Evolutionary conservation across 148 eudicot species (phyloP).

Genomic region (Rhododendron henanense): DNA sequence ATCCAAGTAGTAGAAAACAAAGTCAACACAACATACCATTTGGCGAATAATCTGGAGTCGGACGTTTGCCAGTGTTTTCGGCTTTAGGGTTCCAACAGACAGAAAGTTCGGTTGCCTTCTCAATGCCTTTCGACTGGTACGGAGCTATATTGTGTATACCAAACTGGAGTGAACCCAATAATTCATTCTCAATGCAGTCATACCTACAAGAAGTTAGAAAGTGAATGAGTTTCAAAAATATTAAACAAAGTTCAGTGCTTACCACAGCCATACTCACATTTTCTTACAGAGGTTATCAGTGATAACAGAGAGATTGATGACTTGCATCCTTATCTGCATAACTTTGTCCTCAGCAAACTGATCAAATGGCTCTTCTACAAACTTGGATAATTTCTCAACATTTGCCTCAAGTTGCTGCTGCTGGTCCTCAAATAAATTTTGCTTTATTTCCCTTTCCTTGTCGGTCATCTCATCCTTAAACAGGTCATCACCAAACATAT

Average conservation of each 20-base stretch:
- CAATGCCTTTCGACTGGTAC: conserved; percentile 53
- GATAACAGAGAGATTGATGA: conserved; percentile 41
- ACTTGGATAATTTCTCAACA: conserved; percentile 67
- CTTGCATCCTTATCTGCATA: conserved; percentile 39
- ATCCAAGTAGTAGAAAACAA: background rate
- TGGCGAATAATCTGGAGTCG: conserved; percentile 10
- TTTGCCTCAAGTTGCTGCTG: conserved; percentile 78
- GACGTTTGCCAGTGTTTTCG: conserved; percentile 10
- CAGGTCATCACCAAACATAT: conserved; percentile 71
- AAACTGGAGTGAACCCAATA: conserved; percentile 48
- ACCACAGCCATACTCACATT: conserved; percentile 43
- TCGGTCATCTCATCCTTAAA: conserved; percentile 59
- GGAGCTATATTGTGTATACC: conserved; percentile 52
- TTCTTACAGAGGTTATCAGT: conserved; percentile 56
- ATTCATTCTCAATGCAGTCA: conserved; percentile 62
- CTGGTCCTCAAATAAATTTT: conserved; percentile 68
- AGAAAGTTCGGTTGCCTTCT: conserved; percentile 49
- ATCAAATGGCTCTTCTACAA: conserved; percentile 57
- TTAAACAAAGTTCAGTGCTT: background rate
- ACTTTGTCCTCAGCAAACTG: conserved; percentile 34
- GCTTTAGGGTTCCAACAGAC: conserved; percentile 20
- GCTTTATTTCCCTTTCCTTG: conserved; percentile 46
- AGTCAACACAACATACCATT: conserved; percentile 25
- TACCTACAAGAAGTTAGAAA: conserved; percentile 39
- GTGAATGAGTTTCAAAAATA: background rate